Evolutionary conservation across 495 filamentous ascomycete genomes (phyloP).

Genomic region (Neurospora discreta): DNA sequence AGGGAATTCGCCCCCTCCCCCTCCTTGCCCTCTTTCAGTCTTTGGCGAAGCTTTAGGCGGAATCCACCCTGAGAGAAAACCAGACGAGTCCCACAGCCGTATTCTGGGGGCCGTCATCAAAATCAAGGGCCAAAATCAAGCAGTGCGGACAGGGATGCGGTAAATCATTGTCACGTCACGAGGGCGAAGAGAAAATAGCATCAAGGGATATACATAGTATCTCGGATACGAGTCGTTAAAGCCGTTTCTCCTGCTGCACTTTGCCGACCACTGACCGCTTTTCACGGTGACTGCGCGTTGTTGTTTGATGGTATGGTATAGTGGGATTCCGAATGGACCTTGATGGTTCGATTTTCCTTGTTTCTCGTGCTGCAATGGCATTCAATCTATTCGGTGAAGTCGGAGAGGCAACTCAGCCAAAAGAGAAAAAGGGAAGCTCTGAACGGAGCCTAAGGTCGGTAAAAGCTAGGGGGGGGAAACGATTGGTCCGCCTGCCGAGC

Average conservation of each 20-base stretch:
- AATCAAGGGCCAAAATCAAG: slow-evolving; percentile 1
- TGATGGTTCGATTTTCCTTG: background rate
- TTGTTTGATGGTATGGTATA: background rate
- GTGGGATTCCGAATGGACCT: background rate
- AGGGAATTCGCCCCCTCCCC: background rate
- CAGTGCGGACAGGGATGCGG: slow-evolving; percentile 4
- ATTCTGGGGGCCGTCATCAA: slow-evolving; percentile 8
- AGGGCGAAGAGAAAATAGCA: slow-evolving; percentile 5
- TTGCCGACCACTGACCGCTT: background rate
- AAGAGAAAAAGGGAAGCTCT: background rate
- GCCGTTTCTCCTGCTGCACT: background rate
- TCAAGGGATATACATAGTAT: background rate
- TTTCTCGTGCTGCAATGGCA: background rate
- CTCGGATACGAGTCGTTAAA: background rate
- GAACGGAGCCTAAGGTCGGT: background rate
- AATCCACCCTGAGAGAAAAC: background rate
- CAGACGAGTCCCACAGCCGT: slow-evolving; percentile 9
- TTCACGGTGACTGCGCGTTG: background rate
- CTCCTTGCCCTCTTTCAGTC: too few relatives aligned
- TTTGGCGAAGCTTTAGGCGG: background rate
- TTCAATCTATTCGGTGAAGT: background rate
- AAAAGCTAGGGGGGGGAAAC: background rate
- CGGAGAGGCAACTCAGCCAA: background rate
- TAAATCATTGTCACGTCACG: slow-evolving; percentile 18
- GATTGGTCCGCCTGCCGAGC: background rate